Conservation (phyloP, 805 yeast species). For the Yamadazyma ubonensis region DNA sequence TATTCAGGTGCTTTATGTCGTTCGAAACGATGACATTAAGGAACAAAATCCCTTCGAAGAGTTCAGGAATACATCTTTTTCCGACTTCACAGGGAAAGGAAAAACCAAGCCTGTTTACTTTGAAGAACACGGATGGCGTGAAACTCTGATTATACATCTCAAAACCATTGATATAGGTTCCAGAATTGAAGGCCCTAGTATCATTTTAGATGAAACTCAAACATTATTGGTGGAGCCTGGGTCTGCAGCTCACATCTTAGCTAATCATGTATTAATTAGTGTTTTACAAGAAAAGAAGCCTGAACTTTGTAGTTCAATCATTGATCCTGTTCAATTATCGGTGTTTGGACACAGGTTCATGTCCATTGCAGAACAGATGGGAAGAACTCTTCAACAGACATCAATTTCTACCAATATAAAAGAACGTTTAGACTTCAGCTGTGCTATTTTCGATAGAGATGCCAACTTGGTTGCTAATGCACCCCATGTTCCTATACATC, state of each 20-base stretch:
- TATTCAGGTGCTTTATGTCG: conserved; percentile 51
- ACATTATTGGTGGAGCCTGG: conserved; percentile 33
- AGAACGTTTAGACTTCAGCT: conserved; percentile 45
- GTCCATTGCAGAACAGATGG: conserved; percentile 45
- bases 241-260: conserved; percentile 28
- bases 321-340: conserved; percentile 39
- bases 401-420: conserved; percentile 46
- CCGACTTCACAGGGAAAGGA: conserved; percentile 2
- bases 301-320: conserved; percentile 24
- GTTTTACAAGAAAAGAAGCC: conserved; percentile 25
- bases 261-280: conserved; percentile 30
- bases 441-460: conserved; percentile 42
- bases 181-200: conserved; percentile 28
- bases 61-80: conserved; percentile 16
- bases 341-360: conserved; percentile 43
- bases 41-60: conserved; percentile 54
- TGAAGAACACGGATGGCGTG: conserved; percentile 30
- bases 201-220: conserved; percentile 36
- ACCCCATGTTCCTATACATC: conserved; percentile 46
- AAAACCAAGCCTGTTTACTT: conserved; percentile 22
- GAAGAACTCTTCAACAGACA: conserved; percentile 44
- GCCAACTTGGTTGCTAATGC: conserved; percentile 49
- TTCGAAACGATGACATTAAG: conserved; percentile 48
- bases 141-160: conserved; percentile 24
- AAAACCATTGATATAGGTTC: conserved; percentile 22